Evolutionary conservation across 2,329 filamentous ascomycete species (phyloP).

Genomic region (Chaetomium strumarium): DNA sequence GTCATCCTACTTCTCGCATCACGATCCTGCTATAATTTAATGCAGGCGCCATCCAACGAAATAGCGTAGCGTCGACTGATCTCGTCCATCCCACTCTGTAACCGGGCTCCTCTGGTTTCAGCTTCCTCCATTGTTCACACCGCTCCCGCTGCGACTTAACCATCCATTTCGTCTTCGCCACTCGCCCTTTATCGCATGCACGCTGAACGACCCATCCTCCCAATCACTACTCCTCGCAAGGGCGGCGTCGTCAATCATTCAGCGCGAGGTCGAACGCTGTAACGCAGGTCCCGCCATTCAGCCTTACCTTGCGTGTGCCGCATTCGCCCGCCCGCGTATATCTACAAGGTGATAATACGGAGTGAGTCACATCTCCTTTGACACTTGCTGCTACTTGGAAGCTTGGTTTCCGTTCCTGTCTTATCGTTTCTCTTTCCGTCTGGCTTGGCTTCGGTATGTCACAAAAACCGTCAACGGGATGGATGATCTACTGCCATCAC

Average conservation of each 20-base stretch:
- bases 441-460: background rate
- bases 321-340: background rate
- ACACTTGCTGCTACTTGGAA: background rate
- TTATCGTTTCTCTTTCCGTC: background rate
- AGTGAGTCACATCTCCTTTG: background rate
- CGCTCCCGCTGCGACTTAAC: constrained; percentile 7
- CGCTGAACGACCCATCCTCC: background rate
- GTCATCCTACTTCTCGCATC: too few species aligned
- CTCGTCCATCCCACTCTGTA: background rate
- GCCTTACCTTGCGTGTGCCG: background rate
- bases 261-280: background rate
- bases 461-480: background rate
- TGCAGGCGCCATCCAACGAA: too few species aligned
- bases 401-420: background rate
- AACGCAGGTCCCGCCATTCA: background rate
- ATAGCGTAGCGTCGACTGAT: too few species aligned
- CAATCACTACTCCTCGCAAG: background rate
- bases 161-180: constrained; percentile 12
- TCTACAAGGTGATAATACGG: background rate
- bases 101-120: constrained; percentile 14
- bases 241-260: background rate
- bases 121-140: constrained; percentile 20
- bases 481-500: background rate
- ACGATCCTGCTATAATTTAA: too few species aligned
- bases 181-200: constrained; percentile 16